Evolutionary conservation across 176 grass and related monocot genomes (phyloP).

Genomic region (Oryza brachyantha): DNA sequence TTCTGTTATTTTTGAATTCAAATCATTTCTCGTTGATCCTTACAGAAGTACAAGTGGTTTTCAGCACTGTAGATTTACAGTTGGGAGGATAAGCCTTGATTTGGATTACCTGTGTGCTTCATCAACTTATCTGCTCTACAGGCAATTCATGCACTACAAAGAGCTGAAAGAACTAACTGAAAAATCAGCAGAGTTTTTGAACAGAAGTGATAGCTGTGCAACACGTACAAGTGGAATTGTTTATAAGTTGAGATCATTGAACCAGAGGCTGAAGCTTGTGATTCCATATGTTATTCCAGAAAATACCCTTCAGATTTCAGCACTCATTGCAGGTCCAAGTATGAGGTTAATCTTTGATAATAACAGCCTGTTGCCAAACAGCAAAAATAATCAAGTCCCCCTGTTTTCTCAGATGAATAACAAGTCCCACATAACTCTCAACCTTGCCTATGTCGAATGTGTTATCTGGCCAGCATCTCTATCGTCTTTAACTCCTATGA

Average conservation of each 20-base stretch:
- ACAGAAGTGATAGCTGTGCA: conserved; percentile 19
- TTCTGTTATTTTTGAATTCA: conserved; percentile 68
- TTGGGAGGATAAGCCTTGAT: conserved; percentile 63
- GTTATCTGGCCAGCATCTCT: conserved; percentile 50
- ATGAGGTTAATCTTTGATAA: conserved; percentile 57
- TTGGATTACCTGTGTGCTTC: conserved; percentile 55
- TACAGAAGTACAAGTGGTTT: conserved; percentile 46
- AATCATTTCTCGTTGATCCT: conserved; percentile 51
- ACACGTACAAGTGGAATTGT: conserved; percentile 26
- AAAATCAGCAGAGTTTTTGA: conserved; percentile 19
- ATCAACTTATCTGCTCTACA: conserved; percentile 44
- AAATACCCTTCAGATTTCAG: conserved; percentile 50
- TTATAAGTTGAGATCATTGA: conserved; percentile 41
- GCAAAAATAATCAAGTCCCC: conserved; percentile 11
- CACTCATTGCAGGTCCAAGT: conserved; percentile 45
- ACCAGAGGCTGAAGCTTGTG: conserved; percentile 36
- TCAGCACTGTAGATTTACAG: conserved; percentile 54
- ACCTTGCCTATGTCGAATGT: conserved; percentile 57
- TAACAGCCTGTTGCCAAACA: conserved; percentile 22
- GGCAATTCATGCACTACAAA: conserved; percentile 36
- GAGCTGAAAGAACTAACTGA: conserved; percentile 39
- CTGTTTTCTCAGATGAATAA: conserved; percentile 34
- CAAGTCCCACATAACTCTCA: conserved; percentile 40
- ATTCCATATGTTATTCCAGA: conserved; percentile 40
- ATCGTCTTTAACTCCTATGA: conserved; percentile 24